Evolutionary conservation across 1,284 basidiomycete genomes (phyloP), one percentile per base, ranked within the genome.

Genomic region (Porogramme epimiltina): DNA sequence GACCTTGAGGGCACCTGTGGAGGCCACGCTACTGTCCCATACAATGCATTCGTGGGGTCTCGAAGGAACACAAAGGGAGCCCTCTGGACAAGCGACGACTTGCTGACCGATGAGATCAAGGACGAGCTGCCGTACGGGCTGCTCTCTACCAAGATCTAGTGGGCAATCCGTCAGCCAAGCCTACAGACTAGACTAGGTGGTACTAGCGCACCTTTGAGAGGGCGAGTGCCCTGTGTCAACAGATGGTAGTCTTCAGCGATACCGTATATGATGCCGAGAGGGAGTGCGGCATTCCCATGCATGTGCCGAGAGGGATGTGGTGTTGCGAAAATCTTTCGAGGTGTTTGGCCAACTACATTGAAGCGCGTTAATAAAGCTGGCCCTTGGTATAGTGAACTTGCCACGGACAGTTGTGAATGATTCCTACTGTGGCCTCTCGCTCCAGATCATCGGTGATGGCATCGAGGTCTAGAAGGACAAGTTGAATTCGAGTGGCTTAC

Each of bases 401-500:
- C 26, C 2, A 61, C 79, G 47, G 60, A 91, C 93, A 96, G 60
- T 96, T 97, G 70, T 98, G 95, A 42, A 98, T 97, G 58, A 95
- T 96, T 3, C 94, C 93, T 8, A 95, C 91, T 2, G 92, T 93
- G 0, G 95, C 94, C 62, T 95, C 92, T 36, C 91, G 83, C 71
- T 98, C 93, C 20, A 91, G 74, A 42, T 93, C 85, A 62, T 96
- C 90, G 11, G 84, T 84, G 54, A 97, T 95, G 1, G 79, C 72
- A 66, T 95, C 93, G 16, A 96, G 72, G 65, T 95, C 93, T 93
- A 45, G 20, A 25, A 47, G 22, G 40, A n/a, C 6, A 11, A 23
- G 16, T 25, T 19, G 3, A 19, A 33, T 23, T 10, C 16, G 1
- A 31, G 4, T 2, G n/a, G n/a, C n/a, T n/a, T n/a, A n/a, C n/a